phyloP scores from a whole-genome alignment of 768 basidiomycete species.

The Agrocybe pediades region DNA sequence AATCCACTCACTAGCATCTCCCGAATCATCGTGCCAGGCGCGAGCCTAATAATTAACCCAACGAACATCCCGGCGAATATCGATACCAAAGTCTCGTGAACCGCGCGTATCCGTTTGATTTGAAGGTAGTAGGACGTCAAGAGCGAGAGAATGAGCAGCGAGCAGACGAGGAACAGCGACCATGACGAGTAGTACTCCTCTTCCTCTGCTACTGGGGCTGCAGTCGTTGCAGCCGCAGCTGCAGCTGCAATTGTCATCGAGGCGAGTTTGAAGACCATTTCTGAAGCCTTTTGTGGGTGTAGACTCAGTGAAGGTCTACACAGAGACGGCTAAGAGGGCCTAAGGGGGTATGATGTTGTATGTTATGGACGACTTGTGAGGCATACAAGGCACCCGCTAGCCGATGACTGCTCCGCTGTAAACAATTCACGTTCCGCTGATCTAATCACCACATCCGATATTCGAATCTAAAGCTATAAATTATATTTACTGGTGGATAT shows the following conservation, averaged over 20 bases:
- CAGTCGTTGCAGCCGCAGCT: slow-evolving; percentile 25
- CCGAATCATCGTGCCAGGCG: slow-evolving; percentile 91
- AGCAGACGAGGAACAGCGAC: slow-evolving; percentile 91
- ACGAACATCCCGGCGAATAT: slow-evolving; percentile 97
- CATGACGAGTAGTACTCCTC: slow-evolving; percentile 92
- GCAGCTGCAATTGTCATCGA: slow-evolving; percentile 35
- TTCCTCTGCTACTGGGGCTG: slow-evolving; percentile 56
- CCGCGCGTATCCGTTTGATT: slow-evolving; percentile 91
- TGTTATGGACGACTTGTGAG: neutral
- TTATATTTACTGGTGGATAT: neutral
- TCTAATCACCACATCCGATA: neutral
- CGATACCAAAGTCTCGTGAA: slow-evolving; percentile 95
- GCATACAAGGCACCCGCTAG: neutral
- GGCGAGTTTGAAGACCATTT: slow-evolving; percentile 37
- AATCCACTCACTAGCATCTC: slow-evolving; percentile 92
- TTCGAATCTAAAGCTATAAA: neutral
- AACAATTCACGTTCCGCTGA: neutral
- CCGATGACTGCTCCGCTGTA: neutral
- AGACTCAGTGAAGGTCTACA: slow-evolving; percentile 22
- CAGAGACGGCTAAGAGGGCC: slow-evolving; percentile 4
- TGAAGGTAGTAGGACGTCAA: slow-evolving; percentile 98
- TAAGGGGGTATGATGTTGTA: neutral
- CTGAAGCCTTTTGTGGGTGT: slow-evolving; percentile 1
- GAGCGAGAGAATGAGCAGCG: slow-evolving; percentile 90
- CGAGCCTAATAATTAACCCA: slow-evolving; percentile 85